Conservation (phyloP, 805 yeast species). For the Priceomyces carsonii region DNA sequence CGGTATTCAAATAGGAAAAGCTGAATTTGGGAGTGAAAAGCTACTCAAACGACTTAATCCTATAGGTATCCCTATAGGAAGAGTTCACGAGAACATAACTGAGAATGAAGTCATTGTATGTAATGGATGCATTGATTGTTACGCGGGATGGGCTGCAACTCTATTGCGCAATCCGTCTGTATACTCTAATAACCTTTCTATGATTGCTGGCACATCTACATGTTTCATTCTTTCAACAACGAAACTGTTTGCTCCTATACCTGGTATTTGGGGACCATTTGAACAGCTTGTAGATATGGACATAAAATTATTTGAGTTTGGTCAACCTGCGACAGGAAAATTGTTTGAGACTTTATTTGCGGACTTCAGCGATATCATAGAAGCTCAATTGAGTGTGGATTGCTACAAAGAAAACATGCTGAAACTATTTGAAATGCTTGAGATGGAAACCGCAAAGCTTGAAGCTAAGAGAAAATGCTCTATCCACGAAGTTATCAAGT, state of each 20-base stretch:
- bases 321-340: slow-evolving; percentile 60
- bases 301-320: slow-evolving; percentile 49
- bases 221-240: slow-evolving; percentile 43
- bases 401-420: slow-evolving; percentile 1
- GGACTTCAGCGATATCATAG: slow-evolving; percentile 17
- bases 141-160: slow-evolving; percentile 51
- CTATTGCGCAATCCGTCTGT: slow-evolving; percentile 19
- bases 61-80: slow-evolving; percentile 23
- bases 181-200: slow-evolving; percentile 26
- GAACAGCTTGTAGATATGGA: slow-evolving; percentile 28
- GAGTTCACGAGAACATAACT: neutral
- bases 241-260: slow-evolving; percentile 12
- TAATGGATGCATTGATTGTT: slow-evolving; percentile 61
- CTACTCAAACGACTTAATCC: slow-evolving; percentile 8
- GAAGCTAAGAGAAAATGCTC: slow-evolving; percentile 15
- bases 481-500: slow-evolving; percentile 26
- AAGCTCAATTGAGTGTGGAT: neutral
- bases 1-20: slow-evolving; percentile 27
- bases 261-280: slow-evolving; percentile 67
- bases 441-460: slow-evolving; percentile 18
- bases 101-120: slow-evolving; percentile 19
- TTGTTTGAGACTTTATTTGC: slow-evolving; percentile 49
- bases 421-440: slow-evolving; percentile 15
- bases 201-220: slow-evolving; percentile 66
- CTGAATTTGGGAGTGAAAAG: slow-evolving; percentile 15